Base-by-base conservation (phyloP, 257 asterid species). In the Cruciata laevipes region DNA sequence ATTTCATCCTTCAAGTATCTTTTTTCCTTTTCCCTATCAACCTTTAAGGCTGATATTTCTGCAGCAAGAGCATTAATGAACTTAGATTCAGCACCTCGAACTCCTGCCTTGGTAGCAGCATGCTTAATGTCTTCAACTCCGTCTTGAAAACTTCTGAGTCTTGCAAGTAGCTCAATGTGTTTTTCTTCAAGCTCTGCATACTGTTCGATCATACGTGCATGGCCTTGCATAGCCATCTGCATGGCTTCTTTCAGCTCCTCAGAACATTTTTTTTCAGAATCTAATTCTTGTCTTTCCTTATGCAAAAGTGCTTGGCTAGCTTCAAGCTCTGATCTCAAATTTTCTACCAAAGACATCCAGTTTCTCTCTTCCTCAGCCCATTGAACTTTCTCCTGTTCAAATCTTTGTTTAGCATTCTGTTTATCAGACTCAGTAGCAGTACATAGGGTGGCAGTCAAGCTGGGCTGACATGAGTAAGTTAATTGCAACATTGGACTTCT, bases 191-290 rank as follows among this genome's bases (percentile, higher is more conserved):
- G 96, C 57, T 94, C 98, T 30, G 89, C 96, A 73, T 94, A 94
- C 73, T 90, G 97, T 78, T 94, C 99, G 32, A 94, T 95, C 99
- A 94, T 88, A 74, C 99, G 94, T 47, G 96, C 96, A 77, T 94
- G 99, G 70, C 99, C 95, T 75, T 94, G 95, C 95, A 94, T 88
- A 60, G 99, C 96, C 92, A 90, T 77, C 85, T 87, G 95, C 96
- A 94, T 86, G 67, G 97, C 99, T 82, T 94, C 99, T 79, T 87
- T 88, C 62, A 90, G 89, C 86, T 94, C 99, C 64, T 94, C 96
- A 5, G 84, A 85, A 75, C 98, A 90, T 78, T 87, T 82, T 77
- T 77, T 94, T 81, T 94, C 96, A 72, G 80, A 82, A 25, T 80
- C 86, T 59, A 94, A 77, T 79, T 87, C 98, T 71, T 87, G 92